Evolutionary conservation across 2,329 filamentous ascomycete genomes (phyloP).

Genomic region (Epichloe amarillans): DNA sequence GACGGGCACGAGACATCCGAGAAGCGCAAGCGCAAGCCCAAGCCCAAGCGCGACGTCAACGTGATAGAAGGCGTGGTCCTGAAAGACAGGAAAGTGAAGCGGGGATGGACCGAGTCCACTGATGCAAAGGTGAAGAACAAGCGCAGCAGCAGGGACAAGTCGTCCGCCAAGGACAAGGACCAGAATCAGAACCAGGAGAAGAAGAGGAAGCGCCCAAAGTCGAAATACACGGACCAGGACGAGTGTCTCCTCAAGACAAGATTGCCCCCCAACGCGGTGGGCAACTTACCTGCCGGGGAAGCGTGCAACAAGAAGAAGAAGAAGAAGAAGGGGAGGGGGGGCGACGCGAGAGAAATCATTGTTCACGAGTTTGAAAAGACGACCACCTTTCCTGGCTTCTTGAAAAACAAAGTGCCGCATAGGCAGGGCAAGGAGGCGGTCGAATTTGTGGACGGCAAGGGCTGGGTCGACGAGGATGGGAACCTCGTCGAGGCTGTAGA

Average conservation of each 20-base stretch:
- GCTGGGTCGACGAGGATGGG: slow-evolving; percentile 75
- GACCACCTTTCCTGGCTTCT: slow-evolving; percentile 67
- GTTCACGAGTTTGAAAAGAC: slow-evolving; percentile 88
- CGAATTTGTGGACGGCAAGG: slow-evolving; percentile 69
- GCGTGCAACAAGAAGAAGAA: slow-evolving; percentile 45
- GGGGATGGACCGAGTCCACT: slow-evolving; percentile 71
- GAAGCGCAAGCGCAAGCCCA: slow-evolving; percentile 43
- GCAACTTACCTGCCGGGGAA: slow-evolving; percentile 28
- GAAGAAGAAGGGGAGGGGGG: slow-evolving; percentile 14
- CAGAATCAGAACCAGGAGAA: slow-evolving; percentile 36
- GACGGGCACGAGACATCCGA: slow-evolving; percentile 21
- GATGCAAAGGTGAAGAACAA: slow-evolving; percentile 34
- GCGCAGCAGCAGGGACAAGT: slow-evolving; percentile 33
- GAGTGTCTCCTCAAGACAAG: slow-evolving; percentile 80
- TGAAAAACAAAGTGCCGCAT: slow-evolving; percentile 38
- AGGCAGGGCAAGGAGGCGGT: slow-evolving; percentile 24
- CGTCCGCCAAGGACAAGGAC: slow-evolving; percentile 31
- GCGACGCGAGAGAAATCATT: slow-evolving; percentile 37
- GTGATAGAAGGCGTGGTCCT: slow-evolving; percentile 56
- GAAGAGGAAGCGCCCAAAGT: slow-evolving; percentile 48
- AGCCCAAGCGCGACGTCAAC: slow-evolving; percentile 38
- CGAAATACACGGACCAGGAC: slow-evolving; percentile 66
- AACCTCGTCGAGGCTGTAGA: slow-evolving; percentile 54
- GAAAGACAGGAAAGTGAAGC: slow-evolving; percentile 65
- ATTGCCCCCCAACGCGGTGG: slow-evolving; percentile 42